Evolutionary conservation across 78 protist species (phyloP), one percentile per base, ranked within the genome.

Genomic region (Cavenderia fasciculata): DNA sequence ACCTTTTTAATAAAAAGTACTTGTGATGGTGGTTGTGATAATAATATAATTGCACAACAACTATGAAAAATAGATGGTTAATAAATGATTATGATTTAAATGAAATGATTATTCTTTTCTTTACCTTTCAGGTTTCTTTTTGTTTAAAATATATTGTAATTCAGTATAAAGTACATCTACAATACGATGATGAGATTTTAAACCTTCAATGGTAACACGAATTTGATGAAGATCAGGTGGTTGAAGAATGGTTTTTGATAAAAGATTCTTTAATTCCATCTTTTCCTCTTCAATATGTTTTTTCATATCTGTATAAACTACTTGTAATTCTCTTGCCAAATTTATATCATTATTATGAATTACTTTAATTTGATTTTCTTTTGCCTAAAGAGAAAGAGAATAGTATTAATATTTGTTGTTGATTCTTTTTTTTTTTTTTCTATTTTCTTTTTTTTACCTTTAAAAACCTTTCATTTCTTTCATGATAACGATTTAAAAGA

Each of bases 211-310:
- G 3, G 71, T 23, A 47, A 57, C 66, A 57, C 78, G 47, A 44
- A 82, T 82, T 25, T 69, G 72, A 27, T 61, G 72, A n/a, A 82
- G 29, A 82, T 82, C 90, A 0, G 43, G 29, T 57, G 90, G 90
- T 68, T 69, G 69, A 12, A 82, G 49, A 12, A 82, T 82, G 25
- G 69, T 68, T 44, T 40, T 52, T 43, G 76, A 49, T n/a, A 82
- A 56, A 27, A 82, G 65, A 68, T 82, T 65, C 18, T 68, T 68
- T 25, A 82, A 54, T 68, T 82, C 90, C 8, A 63, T 36, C 19
- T 82, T 82, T 43, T 82, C 90, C 44, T 82, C 90, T 44, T 82
- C 90, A 5, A 82, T 82, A 41, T 82, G 79, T 36, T 82, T 82
- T 69, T 82, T 82, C 76, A 82, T 82, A 27, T 76, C 54, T 16